These are phyloP conservation scores for Gaultheria prostrata DNA, from an alignment of 148 eudicot genomes.

Conservation along the genomic window DNA sequence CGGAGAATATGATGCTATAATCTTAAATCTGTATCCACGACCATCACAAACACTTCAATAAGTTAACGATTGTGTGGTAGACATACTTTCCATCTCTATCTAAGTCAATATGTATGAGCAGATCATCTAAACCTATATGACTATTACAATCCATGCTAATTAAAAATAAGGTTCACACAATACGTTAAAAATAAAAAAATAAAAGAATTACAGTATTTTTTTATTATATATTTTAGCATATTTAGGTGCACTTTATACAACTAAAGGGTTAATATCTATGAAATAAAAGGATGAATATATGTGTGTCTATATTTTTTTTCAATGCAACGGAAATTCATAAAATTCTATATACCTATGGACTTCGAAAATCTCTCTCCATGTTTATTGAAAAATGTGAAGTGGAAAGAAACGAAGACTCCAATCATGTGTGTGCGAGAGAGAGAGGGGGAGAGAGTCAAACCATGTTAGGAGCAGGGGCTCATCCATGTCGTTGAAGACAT, in stretches of 20 bases:
- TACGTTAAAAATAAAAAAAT: too few relatives aligned
- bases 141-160: background rate
- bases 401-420: too few relatives aligned
- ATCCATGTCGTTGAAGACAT: constrained; percentile 41
- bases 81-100: background rate
- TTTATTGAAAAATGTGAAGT: background rate
- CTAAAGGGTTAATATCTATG: background rate
- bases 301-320: too few relatives aligned
- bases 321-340: too few relatives aligned
- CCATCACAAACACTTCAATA: too few relatives aligned
- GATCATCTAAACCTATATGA: background rate
- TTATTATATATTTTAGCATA: background rate
- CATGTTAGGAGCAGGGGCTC: constrained; percentile 48
- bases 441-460: constrained; percentile 12
- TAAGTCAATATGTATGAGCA: background rate
- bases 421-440: background rate
- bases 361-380: background rate
- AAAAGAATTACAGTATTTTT: too few relatives aligned
- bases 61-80: background rate
- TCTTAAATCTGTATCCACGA: too few relatives aligned
- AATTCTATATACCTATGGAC: background rate
- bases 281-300: background rate
- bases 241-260: background rate
- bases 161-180: background rate
- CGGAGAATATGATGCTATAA: too few relatives aligned